Base-by-base conservation (phyloP, 2,329 filamentous ascomycete species). In the Stagonosporopsis chrysanthemi region DNA sequence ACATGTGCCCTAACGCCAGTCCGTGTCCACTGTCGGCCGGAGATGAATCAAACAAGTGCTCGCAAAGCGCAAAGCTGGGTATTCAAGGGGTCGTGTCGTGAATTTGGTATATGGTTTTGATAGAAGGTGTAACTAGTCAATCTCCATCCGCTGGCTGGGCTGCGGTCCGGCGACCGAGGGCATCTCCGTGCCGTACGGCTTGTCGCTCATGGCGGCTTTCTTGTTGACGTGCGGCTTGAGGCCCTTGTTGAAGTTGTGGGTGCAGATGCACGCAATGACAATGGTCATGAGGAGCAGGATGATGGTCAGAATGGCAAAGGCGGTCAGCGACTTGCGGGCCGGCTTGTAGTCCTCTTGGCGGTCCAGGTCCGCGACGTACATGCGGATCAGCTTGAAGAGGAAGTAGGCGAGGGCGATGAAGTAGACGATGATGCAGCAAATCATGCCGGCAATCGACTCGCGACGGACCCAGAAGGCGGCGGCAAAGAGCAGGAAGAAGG, bases 381-480 rank as follows among this genome's bases (percentile, higher is more conserved):
- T 99, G 74, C 95, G 91, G 58, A 95, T 90, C 52, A 99, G 87
- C 83, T 99, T 99, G 86, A 97, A 99, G 74, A 97, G 85, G 82
- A 99, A 99, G 81, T 98, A 99, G 55, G 88, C 91, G 64, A 98
- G 85, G 36, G 88, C 94, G 61, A 90, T 92, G 64, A 97, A 88
- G 79, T 96, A 97, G 55, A 97, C 84, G 49, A 93, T 70, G 68
- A 98, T 94, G 72, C 92, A 87, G 64, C 81, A 71, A 51, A 88
- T 79, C 87, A 96, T 96, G 74, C 94, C 93, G 11, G 83, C 57
- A 66, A 88, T 88, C 72, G 88, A 93, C 77, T 99, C 95, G 64
- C 87, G 87, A 44, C 91, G 89, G 15, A 92, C 93, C 78, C 91
- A 96, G 78, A 84, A 92, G 46, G 90, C 93, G 29, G 94, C 94